Base-by-base conservation (phyloP, 306 rosid genomes). In the Vigna unguiculata region DNA sequence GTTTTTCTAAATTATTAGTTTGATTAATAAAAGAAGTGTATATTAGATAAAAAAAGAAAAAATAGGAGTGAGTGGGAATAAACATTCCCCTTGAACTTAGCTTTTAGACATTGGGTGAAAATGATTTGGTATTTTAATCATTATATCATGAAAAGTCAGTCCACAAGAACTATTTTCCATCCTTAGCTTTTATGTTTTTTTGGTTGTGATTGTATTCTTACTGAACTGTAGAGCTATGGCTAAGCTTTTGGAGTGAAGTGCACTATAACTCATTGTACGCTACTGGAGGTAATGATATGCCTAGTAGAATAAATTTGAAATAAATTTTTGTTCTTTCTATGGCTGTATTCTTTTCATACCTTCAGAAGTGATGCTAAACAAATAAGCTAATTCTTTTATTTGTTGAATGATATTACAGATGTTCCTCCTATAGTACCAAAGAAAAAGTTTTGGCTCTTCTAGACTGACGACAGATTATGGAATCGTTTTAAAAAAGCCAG, bases 201-300 rank as follows among this genome's bases (percentile, higher is more conserved):
- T 30, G 55, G 47, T 55, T 14, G 20, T 49, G 72, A 54, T 46
- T 14, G 12, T 47, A 51, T 7, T 24, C 20, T 46, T 17, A 20
- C 5, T 45, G 28, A 64, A 22, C 25, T 82, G 17, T 67, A 95
- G 99, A 95, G 83, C 71, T 95, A 63, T 95, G 99, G 99, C 88
- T 95, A 67, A 95, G 99, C 92, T 95, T 95, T 86, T 95, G 99
- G 99, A 90, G 99, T 66, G 99, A 95, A 86, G 99, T 95, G 65
- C 99, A 95, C 87, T 95, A 95, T 75, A 95, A 95, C 71, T 95
- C 99, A 2, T 51, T 95, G 45, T 92, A 95, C 62, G 79, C 90
- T 32, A 82, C 43, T 45, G 92, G 92, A 87, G 99, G 99, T 95
- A 77, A 30, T 34, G 73, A 30, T 9, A 21, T 30, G 25, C 78